Conservation (phyloP, 169 alveolate species). For the Plasmodium berghei region DNA sequence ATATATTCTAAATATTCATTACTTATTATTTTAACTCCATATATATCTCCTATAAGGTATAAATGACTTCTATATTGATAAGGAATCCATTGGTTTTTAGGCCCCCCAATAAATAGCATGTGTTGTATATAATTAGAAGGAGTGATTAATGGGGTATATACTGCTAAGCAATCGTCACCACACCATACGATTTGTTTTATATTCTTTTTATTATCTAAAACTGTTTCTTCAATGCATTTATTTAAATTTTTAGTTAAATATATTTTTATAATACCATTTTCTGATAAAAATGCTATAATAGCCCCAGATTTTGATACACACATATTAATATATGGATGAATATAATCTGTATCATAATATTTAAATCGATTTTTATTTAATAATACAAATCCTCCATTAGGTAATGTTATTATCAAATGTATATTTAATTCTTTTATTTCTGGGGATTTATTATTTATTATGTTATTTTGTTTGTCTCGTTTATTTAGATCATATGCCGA, state of each 20-base stretch:
- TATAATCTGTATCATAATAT: conserved; percentile 32
- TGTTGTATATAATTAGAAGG: conserved; percentile 78
- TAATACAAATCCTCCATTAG: conserved; percentile 53
- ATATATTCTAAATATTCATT: conserved; percentile 79
- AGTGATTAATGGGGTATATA: conserved; percentile 76
- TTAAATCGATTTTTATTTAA: conserved; percentile 50
- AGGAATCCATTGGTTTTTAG: conserved; percentile 84
- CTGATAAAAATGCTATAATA: conserved; percentile 53
- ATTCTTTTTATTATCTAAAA: conserved; percentile 66
- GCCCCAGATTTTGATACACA: conserved; percentile 63
- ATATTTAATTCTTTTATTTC: conserved; percentile 48
- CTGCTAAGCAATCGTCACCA: conserved; percentile 86
- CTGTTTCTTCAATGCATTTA: conserved; percentile 66
- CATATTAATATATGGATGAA: conserved; percentile 47
- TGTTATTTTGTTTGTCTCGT: conserved; percentile 2
- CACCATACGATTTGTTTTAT: conserved; percentile 84
- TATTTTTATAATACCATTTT: conserved; percentile 70
- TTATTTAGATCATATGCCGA: conserved; percentile 64
- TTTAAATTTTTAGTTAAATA: conserved; percentile 71
- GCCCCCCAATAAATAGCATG: conserved; percentile 83
- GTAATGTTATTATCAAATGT: conserved; percentile 40
- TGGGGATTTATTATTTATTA: not conserved
- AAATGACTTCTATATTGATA: conserved; percentile 78
- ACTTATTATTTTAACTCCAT: conserved; percentile 82
- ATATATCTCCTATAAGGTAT: conserved; percentile 78